Evolutionary conservation across 345 rosid genomes (phyloP).

Genomic region (Citrus cavaleriei): DNA sequence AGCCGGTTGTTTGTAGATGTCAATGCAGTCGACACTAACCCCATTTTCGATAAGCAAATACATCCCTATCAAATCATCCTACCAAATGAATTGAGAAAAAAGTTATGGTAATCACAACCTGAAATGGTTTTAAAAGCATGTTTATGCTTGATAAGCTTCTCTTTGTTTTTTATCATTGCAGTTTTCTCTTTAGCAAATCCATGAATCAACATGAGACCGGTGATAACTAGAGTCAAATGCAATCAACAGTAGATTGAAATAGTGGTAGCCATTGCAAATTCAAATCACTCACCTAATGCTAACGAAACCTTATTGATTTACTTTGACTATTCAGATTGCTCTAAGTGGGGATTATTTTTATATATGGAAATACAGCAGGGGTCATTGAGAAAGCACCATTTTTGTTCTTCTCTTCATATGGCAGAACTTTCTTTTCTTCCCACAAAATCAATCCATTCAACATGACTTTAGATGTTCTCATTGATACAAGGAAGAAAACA

Average conservation of each 20-base stretch:
- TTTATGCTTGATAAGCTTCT: not conserved
- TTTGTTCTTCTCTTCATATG: no score
- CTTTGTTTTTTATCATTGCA: not conserved
- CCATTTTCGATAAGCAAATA: slow-evolving; percentile 16
- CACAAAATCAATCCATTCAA: not conserved
- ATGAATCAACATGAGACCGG: no score
- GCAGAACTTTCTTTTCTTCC: not conserved
- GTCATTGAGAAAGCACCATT: not conserved
- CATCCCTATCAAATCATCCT: not conserved
- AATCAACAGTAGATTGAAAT: not conserved
- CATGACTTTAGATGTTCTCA: not conserved
- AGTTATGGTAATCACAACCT: not conserved
- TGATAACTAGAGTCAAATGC: not conserved
- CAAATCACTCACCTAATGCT: not conserved
- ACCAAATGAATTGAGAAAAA: not conserved
- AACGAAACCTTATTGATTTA: not conserved
- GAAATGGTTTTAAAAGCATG: not conserved
- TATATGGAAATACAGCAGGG: not conserved
- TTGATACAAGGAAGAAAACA: not conserved
- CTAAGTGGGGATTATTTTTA: not conserved
- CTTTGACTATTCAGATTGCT: not conserved
- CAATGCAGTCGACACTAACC: slow-evolving; percentile 28
- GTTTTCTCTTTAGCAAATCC: no score
- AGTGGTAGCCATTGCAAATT: not conserved
- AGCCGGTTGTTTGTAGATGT: slow-evolving; percentile 31